These are phyloP conservation scores for Talaromyces sp. DNA, from an alignment of 2,329 filamentous ascomycete species.

Conservation along the genomic window DNA sequence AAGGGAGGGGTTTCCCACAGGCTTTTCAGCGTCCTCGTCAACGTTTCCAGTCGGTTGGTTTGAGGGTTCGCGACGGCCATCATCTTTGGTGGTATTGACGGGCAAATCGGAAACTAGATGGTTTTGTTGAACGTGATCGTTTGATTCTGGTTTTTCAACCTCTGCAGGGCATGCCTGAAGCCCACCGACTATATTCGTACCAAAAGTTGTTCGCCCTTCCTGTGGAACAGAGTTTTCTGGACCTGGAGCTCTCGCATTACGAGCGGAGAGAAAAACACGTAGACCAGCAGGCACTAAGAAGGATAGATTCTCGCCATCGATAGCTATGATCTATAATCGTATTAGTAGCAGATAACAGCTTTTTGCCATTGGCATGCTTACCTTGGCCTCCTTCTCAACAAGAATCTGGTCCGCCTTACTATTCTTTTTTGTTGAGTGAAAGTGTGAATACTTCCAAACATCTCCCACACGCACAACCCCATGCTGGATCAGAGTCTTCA, in stretches of 20 bases:
- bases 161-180: neutral
- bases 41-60: neutral
- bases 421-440: constrained; percentile 20
- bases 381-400: constrained; percentile 40
- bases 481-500: constrained; percentile 30
- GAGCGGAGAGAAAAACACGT: constrained; percentile 25
- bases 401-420: constrained; percentile 17
- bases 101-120: neutral
- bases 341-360: neutral
- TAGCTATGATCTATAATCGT: constrained; percentile 25
- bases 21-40: neutral
- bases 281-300: constrained; percentile 36
- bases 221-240: neutral
- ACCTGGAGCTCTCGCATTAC: neutral
- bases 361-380: constrained; percentile 16
- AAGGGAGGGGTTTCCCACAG: neutral
- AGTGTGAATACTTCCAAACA: constrained; percentile 34
- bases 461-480: constrained; percentile 34
- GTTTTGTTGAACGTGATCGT: neutral
- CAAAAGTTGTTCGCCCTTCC: neutral
- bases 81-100: neutral
- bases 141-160: neutral
- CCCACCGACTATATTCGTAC: neutral
- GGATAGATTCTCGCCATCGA: constrained; percentile 26
- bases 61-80: neutral